phyloP scores from a whole-genome alignment of 2,329 filamentous ascomycete genomes.

The Venturiaceae sp. region DNA sequence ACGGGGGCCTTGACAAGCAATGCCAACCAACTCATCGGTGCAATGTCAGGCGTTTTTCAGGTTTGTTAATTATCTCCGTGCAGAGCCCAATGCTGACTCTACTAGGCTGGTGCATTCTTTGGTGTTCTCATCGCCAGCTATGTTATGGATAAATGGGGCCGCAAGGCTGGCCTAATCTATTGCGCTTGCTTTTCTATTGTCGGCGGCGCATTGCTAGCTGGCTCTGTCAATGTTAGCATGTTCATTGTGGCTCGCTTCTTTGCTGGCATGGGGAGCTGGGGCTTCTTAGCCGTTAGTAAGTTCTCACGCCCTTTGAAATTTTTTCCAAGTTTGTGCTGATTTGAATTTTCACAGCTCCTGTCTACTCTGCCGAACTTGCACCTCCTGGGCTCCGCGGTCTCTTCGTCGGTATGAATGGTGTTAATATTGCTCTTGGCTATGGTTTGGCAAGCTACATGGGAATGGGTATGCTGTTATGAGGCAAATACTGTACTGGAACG shows the following conservation, averaged over 20 bases:
- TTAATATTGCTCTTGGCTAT: slow-evolving; percentile 16
- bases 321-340: neutral
- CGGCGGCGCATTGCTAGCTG: slow-evolving; percentile 14
- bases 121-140: slow-evolving; percentile 13
- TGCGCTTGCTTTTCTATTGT: slow-evolving; percentile 14
- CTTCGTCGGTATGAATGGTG: slow-evolving; percentile 18
- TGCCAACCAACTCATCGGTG: slow-evolving; percentile 13
- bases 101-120: slow-evolving; percentile 13
- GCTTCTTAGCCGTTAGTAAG: slow-evolving; percentile 17
- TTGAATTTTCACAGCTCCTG: slow-evolving; percentile 12
- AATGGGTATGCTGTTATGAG: slow-evolving; percentile 12
- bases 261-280: slow-evolving; percentile 14
- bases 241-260: slow-evolving; percentile 12
- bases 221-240: slow-evolving; percentile 13
- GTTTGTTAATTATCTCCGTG: neutral
- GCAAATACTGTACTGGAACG: neutral
- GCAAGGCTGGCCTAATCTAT: slow-evolving; percentile 15
- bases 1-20: slow-evolving; percentile 11
- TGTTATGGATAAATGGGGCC: slow-evolving; percentile 14
- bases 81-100: neutral
- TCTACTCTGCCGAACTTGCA: slow-evolving; percentile 16
- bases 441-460: slow-evolving; percentile 17
- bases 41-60: slow-evolving; percentile 17
- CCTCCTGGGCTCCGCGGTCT: slow-evolving; percentile 15
- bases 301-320: neutral